Evolutionary conservation across 257 asterid genomes (phyloP), one percentile per base, ranked within the genome.

Genomic region (Ilex aquifolium): DNA sequence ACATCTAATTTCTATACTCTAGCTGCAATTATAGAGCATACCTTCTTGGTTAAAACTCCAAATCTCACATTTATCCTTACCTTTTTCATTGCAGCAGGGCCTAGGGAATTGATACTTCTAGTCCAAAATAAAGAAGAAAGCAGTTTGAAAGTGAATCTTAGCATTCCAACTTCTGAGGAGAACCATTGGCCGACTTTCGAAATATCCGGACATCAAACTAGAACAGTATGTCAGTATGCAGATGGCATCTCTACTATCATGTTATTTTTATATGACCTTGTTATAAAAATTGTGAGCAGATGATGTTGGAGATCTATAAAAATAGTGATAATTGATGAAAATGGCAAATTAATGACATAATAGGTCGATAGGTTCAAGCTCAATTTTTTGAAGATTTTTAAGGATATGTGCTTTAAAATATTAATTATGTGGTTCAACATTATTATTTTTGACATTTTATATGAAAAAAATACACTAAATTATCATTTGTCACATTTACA

Each of bases 121-220:
- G 83, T 81, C 67, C 77, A 72, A 74, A 86, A 86, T 69, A 68
- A 73, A 66, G 90, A 83, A 55, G 80, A 72, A 72, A 71, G 55
- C 74, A 67, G 72, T 66, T 69, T 81, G 74, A 67, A 70, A 73
- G 86, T 81, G 16, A 74, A 73, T 55, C 61, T 83, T 66, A 68
- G 60, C 61, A 40, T 63, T 44, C 83, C 77, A 62, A 69, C 76
- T 65, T 52, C 68, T 39, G 40, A 61, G 65, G 53, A 54, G 53
- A 64, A 66, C 64, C 61, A 54, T 65, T 46, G 71, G 29, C 67
- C 70, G 29, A 69, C 60, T 64, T 62, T 76, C 62, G 68, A 79
- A 65, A 74, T 86, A 54, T 68, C 76, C 62, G 69, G 69, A 70
- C 73, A 83, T 54, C 31, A 77, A 55, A 68, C 76, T 48, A 61